Base-by-base conservation (phyloP, 495 filamentous ascomycete genomes). In the Neurospora sp. region DNA sequence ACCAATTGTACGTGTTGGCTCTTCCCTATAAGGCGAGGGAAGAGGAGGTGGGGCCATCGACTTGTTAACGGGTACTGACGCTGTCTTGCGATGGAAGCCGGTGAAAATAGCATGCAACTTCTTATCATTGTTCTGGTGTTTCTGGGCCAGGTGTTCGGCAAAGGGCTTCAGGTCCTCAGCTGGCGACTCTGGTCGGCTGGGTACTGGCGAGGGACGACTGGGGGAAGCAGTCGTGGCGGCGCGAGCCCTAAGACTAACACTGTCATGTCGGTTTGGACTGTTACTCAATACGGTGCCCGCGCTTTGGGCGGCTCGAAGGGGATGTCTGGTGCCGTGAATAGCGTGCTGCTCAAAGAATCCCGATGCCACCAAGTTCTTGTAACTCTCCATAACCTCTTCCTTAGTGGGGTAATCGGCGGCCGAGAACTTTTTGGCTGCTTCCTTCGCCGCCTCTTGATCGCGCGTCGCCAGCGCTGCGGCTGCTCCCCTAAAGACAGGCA, bases 301-400 rank as follows among this genome's bases (percentile, higher is more conserved):
- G 71, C 59, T 9, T 12, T 65, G 53, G 74, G 77, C 31, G 44
- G 42, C 72, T 45, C 70, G 78, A 68, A 70, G 74, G 39, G 80
- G 78, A 70, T 86, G 83, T 8, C 85, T 77, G 0, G 84, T 84
- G 12, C 82, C 83, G 18, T 84, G 80, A 72, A 85, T 86, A 35
- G 83, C 84, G 71, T 86, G 84, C 27, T 80, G 73, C 40, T 80
- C 80, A 71, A 86, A 86, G 79, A 86, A 86, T 61, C 85, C 85
- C 12, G 80, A 80, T 1, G 81, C 80, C 71, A 85, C 74, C 20
- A 86, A 74, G 68, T 81, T 77, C 72, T 82, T 80, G 72, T 86
- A 86, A 42, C 78, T 85, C 71, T 81, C 79, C 74, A 84, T 53
- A 41, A 85, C 80, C 41, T 86, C 84, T 47, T 86, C 85, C 4